Conservation (phyloP, 139 green algal species). For the Coelastrella sp. region DNA sequence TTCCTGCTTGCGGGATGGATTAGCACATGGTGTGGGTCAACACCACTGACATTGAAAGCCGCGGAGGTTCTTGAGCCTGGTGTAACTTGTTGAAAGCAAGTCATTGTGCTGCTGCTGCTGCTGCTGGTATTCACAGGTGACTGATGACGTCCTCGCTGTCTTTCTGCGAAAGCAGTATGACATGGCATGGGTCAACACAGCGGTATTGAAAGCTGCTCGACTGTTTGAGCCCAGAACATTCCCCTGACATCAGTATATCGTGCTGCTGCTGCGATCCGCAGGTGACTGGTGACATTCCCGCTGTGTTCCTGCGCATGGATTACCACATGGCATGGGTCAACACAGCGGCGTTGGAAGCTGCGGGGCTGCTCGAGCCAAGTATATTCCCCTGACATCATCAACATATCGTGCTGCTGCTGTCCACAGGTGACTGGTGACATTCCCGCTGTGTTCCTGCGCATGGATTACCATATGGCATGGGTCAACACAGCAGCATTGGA, state of each 20-base stretch:
- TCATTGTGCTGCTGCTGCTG: background rate
- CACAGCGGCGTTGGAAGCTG: slow-evolving; percentile 61
- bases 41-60: slow-evolving; percentile 58
- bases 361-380: slow-evolving; percentile 44
- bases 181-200: slow-evolving; percentile 71
- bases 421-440: slow-evolving; percentile 25
- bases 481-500: slow-evolving; percentile 68
- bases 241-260: background rate
- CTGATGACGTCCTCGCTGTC: slow-evolving; percentile 46
- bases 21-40: slow-evolving; percentile 76
- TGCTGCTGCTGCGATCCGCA: background rate
- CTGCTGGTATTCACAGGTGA: background rate
- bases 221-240: slow-evolving; percentile 29
- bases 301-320: slow-evolving; percentile 70
- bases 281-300: slow-evolving; percentile 45
- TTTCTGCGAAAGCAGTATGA: slow-evolving; percentile 76
- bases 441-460: slow-evolving; percentile 64
- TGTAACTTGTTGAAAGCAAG: background rate
- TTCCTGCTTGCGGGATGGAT: slow-evolving; percentile 69
- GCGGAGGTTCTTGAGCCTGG: slow-evolving; percentile 53
- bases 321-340: slow-evolving; percentile 76
- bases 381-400: too few species aligned
- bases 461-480: slow-evolving; percentile 76
- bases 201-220: slow-evolving; percentile 63
- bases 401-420: background rate